Base-by-base conservation (phyloP, 2,329 filamentous ascomycete species). In the Fusarium sp. region DNA sequence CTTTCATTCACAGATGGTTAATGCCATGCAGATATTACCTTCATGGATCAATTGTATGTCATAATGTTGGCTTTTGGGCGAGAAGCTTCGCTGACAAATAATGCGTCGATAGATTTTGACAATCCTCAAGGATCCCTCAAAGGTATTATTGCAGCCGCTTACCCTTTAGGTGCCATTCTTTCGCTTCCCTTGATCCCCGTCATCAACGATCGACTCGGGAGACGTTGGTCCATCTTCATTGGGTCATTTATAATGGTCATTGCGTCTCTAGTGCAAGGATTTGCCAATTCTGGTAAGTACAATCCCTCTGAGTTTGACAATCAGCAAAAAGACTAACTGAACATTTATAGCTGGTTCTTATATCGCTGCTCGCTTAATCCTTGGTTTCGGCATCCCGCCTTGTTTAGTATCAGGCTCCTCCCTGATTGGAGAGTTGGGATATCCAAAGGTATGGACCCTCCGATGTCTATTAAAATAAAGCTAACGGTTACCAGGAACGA, bases 331-430 rank as follows among this genome's bases (percentile, higher is more conserved):
- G 7, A 2, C 41, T 22, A 15, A 43, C 20, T 13, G 8, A 12
- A 18, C 9, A 11, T n/a, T 0, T 12, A 10, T 12, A 67, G 71
- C 59, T n/a, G 85, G 77, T 20, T 85, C 86, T 83, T 88, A 86
- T 65, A 81, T 87, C 45, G 80, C 85, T 22, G 81, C 84, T 9
- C 82, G 86, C 57, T 82, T 86, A 58, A 72, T 87, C 9, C 80
- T 87, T 38, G 86, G 86, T 24, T 84, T 86, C 27, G 86, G 86
- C 18, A 84, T 87, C 44, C 47, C 47, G 0, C 20, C 47, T 5
- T 49, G 47, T 8, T 34, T 49, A 6, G 20, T 49, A 25, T 13
- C 47, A 13, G 47, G 47, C 5, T 49, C 47, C 2, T 49, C 47
- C 2, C 4, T 49, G 3, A 49, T 49, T 9, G 47, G 47, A 7